Evolutionary conservation across 305 asterid species (phyloP).

Genomic region (Fraxinus sp.): DNA sequence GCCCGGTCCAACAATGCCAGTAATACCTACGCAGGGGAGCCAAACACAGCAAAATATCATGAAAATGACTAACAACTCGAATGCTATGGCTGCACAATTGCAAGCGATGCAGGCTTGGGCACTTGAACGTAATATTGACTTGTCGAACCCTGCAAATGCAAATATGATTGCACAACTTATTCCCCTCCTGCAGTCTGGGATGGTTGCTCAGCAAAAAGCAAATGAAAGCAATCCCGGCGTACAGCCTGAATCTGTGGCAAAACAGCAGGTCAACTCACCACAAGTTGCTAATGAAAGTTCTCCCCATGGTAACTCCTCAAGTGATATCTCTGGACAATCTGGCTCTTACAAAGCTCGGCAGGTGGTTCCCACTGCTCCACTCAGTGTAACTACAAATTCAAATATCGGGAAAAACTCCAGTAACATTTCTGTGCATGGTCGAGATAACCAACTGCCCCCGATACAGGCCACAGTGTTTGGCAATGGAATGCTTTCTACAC

Average conservation of each 20-base stretch:
- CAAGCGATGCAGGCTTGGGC: conserved; percentile 93
- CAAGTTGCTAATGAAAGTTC: conserved; percentile 72
- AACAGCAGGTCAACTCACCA: conserved; percentile 67
- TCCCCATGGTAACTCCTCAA: conserved; percentile 77
- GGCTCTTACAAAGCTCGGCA: conserved; percentile 79
- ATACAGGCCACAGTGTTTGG: conserved; percentile 63
- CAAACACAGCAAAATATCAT: conserved; percentile 63
- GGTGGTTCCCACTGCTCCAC: conserved; percentile 55
- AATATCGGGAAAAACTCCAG: conserved; percentile 45
- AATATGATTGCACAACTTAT: conserved; percentile 70
- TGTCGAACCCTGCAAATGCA: conserved; percentile 87
- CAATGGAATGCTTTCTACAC: conserved; percentile 63
- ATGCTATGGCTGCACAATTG: conserved; percentile 83
- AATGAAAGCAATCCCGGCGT: conserved; percentile 53
- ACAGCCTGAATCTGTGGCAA: conserved; percentile 53
- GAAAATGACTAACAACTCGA: conserved; percentile 58
- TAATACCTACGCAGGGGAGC: conserved; percentile 47
- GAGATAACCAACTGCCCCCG: conserved; percentile 71
- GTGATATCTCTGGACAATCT: conserved; percentile 81
- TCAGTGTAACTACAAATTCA: conserved; percentile 46
- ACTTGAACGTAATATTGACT: conserved; percentile 83
- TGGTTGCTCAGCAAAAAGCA: conserved; percentile 71
- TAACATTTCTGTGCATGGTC: conserved; percentile 54
- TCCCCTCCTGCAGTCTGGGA: conserved; percentile 79
- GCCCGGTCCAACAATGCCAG: conserved; percentile 58